Evolutionary conservation across 768 basidiomycete genomes (phyloP), one percentile per base, ranked within the genome.

Genomic region (Boletus tylopilopsis): DNA sequence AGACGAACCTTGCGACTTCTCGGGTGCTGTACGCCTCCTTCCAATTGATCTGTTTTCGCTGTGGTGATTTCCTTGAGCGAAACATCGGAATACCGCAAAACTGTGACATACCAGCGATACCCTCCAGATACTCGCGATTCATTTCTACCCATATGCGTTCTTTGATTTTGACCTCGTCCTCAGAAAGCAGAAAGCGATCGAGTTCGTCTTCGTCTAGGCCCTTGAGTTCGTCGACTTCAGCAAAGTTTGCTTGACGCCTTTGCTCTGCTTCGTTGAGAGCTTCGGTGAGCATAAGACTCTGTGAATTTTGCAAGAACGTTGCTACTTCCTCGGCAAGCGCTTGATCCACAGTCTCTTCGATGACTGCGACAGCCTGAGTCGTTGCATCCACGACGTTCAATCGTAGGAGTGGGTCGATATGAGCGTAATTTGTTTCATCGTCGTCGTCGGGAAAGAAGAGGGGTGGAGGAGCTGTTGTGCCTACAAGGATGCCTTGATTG

Each of bases 71-170:
- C 70, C 56, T 69, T 80, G 54, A 80, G 76, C 71, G 69, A 81
- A 63, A 67, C 27, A 44, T 49, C 49, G 8, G 15, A 8, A 32
- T 22, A 40, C 18, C 42, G 43, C n/a, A 29, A 51, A 33, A n/a
- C 34, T 15, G 19, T 35, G 58, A 50, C 55, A 33, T 51, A 59
- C 91, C 88, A 45, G 92, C 93, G 29, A 94, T 74, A 15, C 86
- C 84, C 63, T 93, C 87, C 30, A 97, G 71, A 66, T 95, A 97
- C 27, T 96, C 94, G 57, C 79, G 79, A 66, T 96, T 96, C 60
- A 92, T 74, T 69, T 94, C 92, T 41, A 94, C 91, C 94, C 94
- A 97, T 2, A 96, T 81, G 11, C 90, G 82, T 65, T 92, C 90
- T 67, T 90, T 97, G 61, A 91, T 75, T 64, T 75, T 82, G 4